Base-by-base conservation (phyloP, 2,329 filamentous ascomycete species). In the Neopestalotiopsis sp. region DNA sequence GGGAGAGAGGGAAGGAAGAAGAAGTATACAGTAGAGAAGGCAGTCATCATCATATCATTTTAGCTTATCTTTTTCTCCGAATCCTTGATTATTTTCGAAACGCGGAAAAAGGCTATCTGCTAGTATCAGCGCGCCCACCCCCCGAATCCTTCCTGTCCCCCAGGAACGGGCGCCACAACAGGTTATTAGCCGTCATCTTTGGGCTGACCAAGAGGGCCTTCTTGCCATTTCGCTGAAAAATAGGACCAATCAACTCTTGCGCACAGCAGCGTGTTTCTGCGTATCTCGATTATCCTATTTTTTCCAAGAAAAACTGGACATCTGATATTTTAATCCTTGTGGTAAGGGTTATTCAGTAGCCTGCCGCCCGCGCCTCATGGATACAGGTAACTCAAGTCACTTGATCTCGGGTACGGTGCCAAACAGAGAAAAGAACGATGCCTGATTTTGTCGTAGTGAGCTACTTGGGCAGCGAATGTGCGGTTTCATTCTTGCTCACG, bases 381-480 rank as follows among this genome's bases (percentile, higher is more conserved):
- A 34, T 49, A 67, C 65, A 67, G 53, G 53, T 56, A 45, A 20
- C 24, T 32, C 28, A 66, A 45, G 63, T 66, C 63, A 66, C 63
- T 66, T 42, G 49, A 66, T 32, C 40, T 53, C 24, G 24, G 34
- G 34, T 38, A 38, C 34, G 34, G 34, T 38, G 34, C 34, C 34
- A 38, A 10, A 10, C 1, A 40, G 34, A 42, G 10, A 32, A 13
- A 5, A 38, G 57, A 38, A 17, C 28, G 34, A 62, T 62, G 59
- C 30, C 30, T 17, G 28, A 34, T 62, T 62, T 62, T 38, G 9
- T 34, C 34, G 14, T 12, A 30, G 5, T 13, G 6, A 17, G 5
- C 9, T 59, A 5, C 30, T n/a, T 42, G 34, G 17, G 45, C 34
- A 38, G 45, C 45, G 17, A n/a, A 53, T 17, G 17, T 53, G 45